These are phyloP conservation scores for Phyllosticta paracitricarpa DNA, from an alignment of 2,329 filamentous ascomycete species.

Conservation along the genomic window DNA sequence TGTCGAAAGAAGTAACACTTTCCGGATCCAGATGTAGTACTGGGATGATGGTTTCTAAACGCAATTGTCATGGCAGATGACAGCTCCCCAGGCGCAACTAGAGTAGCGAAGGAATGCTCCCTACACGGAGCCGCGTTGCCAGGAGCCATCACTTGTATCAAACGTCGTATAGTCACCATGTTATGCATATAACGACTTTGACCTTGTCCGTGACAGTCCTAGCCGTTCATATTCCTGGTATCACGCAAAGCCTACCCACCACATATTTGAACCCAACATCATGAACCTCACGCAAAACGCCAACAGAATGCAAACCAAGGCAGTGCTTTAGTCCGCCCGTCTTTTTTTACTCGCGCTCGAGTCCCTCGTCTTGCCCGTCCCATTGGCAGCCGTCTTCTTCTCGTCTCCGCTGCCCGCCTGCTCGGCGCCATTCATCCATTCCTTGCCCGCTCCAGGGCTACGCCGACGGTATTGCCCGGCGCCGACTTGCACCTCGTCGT, in stretches of 20 bases:
- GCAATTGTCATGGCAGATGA: too few relatives aligned
- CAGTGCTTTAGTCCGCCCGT: conserved; percentile 17
- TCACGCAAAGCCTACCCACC: neutral
- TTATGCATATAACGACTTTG: too few relatives aligned
- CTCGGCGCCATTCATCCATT: conserved; percentile 46
- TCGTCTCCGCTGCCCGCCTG: conserved; percentile 30
- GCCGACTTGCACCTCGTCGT: conserved; percentile 62
- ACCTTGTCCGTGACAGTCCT: neutral
- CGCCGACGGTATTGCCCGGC: conserved; percentile 78
- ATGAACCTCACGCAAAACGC: neutral
- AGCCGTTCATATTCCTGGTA: neutral
- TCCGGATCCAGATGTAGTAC: too few relatives aligned
- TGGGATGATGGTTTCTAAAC: too few relatives aligned
- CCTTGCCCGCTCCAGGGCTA: conserved; percentile 65
- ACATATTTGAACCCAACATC: neutral
- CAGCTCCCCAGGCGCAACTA: too few relatives aligned
- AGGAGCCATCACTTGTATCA: too few relatives aligned
- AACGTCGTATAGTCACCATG: too few relatives aligned
- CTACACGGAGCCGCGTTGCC: too few relatives aligned
- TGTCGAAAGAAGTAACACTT: too few relatives aligned
- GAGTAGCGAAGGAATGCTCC: too few relatives aligned
- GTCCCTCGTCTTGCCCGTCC: conserved; percentile 14
- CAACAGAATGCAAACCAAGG: neutral
- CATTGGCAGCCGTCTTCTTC: conserved; percentile 20
- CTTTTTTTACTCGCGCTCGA: conserved; percentile 25